These are phyloP conservation scores for Larix kaempferi DNA, from an alignment of 75 land plant genomes.

Conservation along the genomic window DNA sequence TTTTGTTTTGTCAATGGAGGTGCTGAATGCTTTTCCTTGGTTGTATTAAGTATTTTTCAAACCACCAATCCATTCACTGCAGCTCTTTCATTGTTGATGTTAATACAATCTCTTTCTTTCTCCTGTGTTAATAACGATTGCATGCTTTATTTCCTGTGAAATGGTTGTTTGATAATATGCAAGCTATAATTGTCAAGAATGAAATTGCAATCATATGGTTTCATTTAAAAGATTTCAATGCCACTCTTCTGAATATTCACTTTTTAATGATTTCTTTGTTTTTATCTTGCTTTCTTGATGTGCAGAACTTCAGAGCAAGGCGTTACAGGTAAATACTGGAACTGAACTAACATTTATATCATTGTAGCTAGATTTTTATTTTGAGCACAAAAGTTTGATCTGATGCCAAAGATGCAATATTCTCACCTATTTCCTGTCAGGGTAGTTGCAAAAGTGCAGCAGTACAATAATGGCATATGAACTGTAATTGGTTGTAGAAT, in stretches of 20 bases:
- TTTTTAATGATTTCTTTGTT: background rate
- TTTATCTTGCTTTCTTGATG: background rate
- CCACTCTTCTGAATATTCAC: background rate
- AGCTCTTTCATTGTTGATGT: background rate
- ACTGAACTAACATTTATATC: background rate
- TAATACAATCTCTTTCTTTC: background rate
- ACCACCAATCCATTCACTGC: background rate
- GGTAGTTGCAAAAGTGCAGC: background rate
- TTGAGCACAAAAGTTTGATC: background rate
- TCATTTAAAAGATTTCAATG: background rate
- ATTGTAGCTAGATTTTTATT: background rate
- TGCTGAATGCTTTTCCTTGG: background rate
- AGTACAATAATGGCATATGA: background rate
- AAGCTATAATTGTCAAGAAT: background rate
- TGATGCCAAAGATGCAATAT: background rate
- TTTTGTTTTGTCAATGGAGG: background rate
- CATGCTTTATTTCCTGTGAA: background rate
- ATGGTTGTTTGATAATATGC: background rate
- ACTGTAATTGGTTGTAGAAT: background rate
- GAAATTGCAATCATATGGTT: background rate
- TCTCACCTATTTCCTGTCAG: background rate
- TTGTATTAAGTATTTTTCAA: background rate
- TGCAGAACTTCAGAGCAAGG: conserved; percentile 71
- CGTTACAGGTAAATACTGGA: conserved; percentile 29
- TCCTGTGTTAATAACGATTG: background rate